Base-by-base conservation (phyloP, 2,329 filamentous ascomycete genomes). In the Alternaria solani region DNA sequence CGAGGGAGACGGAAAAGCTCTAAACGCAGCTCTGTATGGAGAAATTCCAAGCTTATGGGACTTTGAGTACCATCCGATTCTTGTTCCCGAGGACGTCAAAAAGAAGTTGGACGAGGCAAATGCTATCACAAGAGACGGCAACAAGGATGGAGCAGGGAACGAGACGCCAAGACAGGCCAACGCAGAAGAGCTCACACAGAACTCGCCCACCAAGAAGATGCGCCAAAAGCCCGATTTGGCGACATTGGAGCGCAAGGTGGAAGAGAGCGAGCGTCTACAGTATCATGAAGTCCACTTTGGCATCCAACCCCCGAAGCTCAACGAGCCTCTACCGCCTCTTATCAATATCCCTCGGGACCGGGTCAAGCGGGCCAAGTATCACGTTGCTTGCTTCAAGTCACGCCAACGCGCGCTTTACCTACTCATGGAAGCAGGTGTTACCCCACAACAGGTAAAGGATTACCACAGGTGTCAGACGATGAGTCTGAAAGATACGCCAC, bases 41-140 rank as follows among this genome's bases (percentile, higher is more conserved):
- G 75, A 78, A 54, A 77, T 78, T 25, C 75, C 75, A 9, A 76
- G 71, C 47, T 52, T 78, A 36, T 76, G 72, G 73, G 69, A 74
- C 38, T 78, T 77, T 51, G 75, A 77, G 26, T 66, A 68, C 18
- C 74, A 75, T 32, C 75, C 75, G 16, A 55, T 70, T 26, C 20
- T 66, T 8, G 44, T 75, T 14, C 62, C 67, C 6, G 54, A 18
- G 18, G 62, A 65, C 2, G 16, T 59, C 9, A 59, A 52, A 38
- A 62, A 64, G 26, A 57, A 42, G 6, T 20, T 43, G 4, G 48
- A 47, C 20, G 43, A 57, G 47, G 49, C 34, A 11, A 48, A 36
- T 5, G 32, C 36, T 6, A 46, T 26, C 18, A 55, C n/a, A 23
- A 25, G 46, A 20, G 46, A 51, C 14, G 28, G 18, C 8, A 47